These are phyloP conservation scores for Kregervanrija delftensis DNA, from an alignment of 805 yeast species.

Conservation along the genomic window DNA sequence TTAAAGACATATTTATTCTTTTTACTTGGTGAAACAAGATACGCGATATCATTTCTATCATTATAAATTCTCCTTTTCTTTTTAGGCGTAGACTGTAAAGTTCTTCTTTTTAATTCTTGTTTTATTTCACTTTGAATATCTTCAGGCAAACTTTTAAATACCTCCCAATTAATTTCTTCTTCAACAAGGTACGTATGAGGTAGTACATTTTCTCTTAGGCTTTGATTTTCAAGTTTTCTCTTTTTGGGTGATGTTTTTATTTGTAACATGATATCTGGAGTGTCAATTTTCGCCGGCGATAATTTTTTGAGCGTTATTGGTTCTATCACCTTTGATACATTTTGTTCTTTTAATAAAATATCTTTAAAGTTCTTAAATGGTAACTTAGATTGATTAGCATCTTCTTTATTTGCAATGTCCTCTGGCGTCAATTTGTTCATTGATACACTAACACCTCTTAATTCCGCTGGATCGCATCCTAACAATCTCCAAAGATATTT, in stretches of 20 bases:
- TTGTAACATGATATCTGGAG: slow-evolving; percentile 9
- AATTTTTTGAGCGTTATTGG: not conserved
- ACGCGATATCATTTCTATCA: slow-evolving; percentile 13
- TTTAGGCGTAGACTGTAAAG: slow-evolving; percentile 18
- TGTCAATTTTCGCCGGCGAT: slow-evolving; percentile 1
- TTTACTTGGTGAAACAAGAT: slow-evolving; percentile 12
- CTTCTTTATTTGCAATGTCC: slow-evolving; percentile 14
- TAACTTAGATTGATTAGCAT: slow-evolving; percentile 27
- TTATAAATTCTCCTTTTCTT: slow-evolving; percentile 6
- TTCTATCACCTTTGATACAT: not conserved
- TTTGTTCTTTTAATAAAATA: not conserved
- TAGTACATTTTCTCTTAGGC: too few relatives aligned
- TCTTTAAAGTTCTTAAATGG: slow-evolving; percentile 23
- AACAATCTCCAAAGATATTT: slow-evolving; percentile 49
- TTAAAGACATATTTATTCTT: not conserved
- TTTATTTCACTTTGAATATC: slow-evolving; percentile 59
- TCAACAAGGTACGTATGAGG: not conserved
- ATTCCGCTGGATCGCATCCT: slow-evolving; percentile 48
- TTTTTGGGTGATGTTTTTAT: slow-evolving; percentile 6
- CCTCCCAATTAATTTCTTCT: slow-evolving; percentile 52
- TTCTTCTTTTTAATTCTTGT: slow-evolving; percentile 42
- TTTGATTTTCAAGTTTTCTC: not conserved
- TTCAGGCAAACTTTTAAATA: slow-evolving; percentile 56
- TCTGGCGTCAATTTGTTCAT: slow-evolving; percentile 50
- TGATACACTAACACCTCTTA: slow-evolving; percentile 75